Evolutionary conservation across 176 grass and related monocot genomes (phyloP).

Genomic region (Triticum dicoccoides): DNA sequence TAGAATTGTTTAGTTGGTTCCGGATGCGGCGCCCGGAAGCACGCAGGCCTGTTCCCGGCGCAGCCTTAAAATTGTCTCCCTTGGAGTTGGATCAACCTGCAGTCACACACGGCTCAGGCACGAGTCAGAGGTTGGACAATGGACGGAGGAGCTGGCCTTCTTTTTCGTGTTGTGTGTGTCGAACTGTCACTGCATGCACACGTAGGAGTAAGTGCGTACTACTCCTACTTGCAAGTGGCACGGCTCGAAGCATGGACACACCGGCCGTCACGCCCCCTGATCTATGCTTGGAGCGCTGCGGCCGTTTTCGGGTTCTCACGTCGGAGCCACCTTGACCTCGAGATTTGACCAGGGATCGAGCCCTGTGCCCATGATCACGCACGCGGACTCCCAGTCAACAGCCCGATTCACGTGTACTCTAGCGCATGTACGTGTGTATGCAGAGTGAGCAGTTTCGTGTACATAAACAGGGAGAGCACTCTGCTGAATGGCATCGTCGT

Average conservation of each 20-base stretch:
- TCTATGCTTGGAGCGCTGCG: not conserved
- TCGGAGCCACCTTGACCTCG: not conserved
- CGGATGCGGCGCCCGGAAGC: slow-evolving; percentile 32
- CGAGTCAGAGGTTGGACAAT: too few species aligned
- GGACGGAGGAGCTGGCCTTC: too few species aligned
- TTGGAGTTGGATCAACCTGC: slow-evolving; percentile 5
- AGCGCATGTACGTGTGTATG: not conserved
- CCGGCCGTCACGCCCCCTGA: too few species aligned
- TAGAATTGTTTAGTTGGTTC: not conserved
- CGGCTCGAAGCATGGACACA: not conserved
- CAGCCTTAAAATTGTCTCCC: not conserved
- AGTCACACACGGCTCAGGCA: not conserved
- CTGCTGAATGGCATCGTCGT: too few species aligned
- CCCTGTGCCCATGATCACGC: not conserved
- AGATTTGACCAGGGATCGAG: not conserved
- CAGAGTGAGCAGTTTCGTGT: not conserved
- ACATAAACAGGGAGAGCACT: not conserved
- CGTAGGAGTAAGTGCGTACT: not conserved
- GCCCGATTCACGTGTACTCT: not conserved
- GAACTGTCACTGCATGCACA: not conserved
- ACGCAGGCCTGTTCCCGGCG: slow-evolving; percentile 30
- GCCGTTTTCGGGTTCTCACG: not conserved
- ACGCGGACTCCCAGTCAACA: not conserved
- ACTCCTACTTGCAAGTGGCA: not conserved
- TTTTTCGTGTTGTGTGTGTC: not conserved